Evolutionary conservation across 2,329 filamentous ascomycete species (phyloP).

Genomic region (Simplicillium aogashimaense): DNA sequence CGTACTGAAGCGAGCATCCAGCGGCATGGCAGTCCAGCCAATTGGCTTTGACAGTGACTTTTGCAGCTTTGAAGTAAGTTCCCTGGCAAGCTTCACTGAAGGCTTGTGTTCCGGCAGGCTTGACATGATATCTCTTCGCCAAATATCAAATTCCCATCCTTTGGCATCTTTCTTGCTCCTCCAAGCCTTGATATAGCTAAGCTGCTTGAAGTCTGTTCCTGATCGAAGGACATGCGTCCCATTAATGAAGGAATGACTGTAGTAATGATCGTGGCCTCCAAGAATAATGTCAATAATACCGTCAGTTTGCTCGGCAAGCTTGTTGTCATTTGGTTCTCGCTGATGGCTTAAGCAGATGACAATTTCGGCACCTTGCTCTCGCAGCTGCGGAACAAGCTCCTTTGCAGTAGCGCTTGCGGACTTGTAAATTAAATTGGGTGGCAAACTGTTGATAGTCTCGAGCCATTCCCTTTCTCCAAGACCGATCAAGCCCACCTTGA

Average conservation of each 20-base stretch:
- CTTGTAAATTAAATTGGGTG: constrained; percentile 72
- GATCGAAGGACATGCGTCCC: constrained; percentile 78
- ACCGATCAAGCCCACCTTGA: constrained; percentile 79
- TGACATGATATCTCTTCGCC: constrained; percentile 62
- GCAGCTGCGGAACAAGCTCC: constrained; percentile 63
- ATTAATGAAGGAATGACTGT: constrained; percentile 67
- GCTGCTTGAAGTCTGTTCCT: constrained; percentile 84
- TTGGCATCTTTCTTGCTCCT: constrained; percentile 32
- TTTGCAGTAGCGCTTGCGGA: constrained; percentile 68
- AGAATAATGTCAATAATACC: constrained; percentile 77
- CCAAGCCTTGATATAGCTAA: constrained; percentile 77
- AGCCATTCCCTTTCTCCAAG: constrained; percentile 84
- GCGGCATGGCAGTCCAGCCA: constrained; percentile 68
- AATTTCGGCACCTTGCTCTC: constrained; percentile 70
- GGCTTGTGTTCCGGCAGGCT: constrained; percentile 53
- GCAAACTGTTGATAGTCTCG: constrained; percentile 77
- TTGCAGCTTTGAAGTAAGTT: constrained; percentile 63
- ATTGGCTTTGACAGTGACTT: constrained; percentile 72
- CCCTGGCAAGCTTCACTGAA: constrained; percentile 52
- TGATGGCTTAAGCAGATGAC: constrained; percentile 77
- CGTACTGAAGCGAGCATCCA: constrained; percentile 80
- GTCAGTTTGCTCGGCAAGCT: constrained; percentile 64
- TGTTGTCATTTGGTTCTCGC: constrained; percentile 82
- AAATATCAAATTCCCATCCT: constrained; percentile 72
- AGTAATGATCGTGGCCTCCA: constrained; percentile 86